Evolutionary conservation across 2,329 filamentous ascomycete species (phyloP).

Genomic region (Sarocladium kiliense): DNA sequence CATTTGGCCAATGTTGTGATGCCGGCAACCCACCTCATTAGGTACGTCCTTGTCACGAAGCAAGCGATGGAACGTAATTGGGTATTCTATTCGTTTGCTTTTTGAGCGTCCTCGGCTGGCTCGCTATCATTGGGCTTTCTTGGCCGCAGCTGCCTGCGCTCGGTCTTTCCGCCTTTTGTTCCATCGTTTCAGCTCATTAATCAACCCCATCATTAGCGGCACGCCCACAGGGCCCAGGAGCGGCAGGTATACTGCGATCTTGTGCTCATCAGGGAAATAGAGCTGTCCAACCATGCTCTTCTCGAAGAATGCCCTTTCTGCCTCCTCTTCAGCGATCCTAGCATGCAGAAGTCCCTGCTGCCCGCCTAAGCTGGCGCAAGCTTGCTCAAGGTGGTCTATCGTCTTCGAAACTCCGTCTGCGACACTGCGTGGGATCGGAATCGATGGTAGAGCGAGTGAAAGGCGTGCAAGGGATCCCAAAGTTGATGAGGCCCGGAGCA

Average conservation of each 20-base stretch:
- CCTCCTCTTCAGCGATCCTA: constrained; percentile 78
- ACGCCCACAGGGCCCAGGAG: constrained; percentile 87
- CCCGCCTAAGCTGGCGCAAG: constrained; percentile 66
- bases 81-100: background rate
- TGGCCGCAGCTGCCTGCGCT: constrained; percentile 32
- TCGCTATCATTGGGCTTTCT: constrained; percentile 27
- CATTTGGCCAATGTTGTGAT: background rate
- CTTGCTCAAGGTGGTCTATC: constrained; percentile 68
- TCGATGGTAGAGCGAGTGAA: constrained; percentile 76
- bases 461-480: constrained; percentile 88
- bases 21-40: no score
- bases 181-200: constrained; percentile 74
- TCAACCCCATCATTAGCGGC: constrained; percentile 73
- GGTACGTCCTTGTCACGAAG: no score
- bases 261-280: constrained; percentile 98
- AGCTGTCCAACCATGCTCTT: constrained; percentile 98
- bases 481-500: constrained; percentile 87
- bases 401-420: constrained; percentile 79
- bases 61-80: background rate
- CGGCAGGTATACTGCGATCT: constrained; percentile 92
- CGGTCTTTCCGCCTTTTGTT: constrained; percentile 40
- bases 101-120: background rate
- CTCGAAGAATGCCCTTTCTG: constrained; percentile 94
- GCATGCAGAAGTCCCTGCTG: constrained; percentile 72
- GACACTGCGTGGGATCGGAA: constrained; percentile 84